Evolutionary conservation across 1,139 yeast species (phyloP).

Genomic region (Saccharomyces hybrid): DNA sequence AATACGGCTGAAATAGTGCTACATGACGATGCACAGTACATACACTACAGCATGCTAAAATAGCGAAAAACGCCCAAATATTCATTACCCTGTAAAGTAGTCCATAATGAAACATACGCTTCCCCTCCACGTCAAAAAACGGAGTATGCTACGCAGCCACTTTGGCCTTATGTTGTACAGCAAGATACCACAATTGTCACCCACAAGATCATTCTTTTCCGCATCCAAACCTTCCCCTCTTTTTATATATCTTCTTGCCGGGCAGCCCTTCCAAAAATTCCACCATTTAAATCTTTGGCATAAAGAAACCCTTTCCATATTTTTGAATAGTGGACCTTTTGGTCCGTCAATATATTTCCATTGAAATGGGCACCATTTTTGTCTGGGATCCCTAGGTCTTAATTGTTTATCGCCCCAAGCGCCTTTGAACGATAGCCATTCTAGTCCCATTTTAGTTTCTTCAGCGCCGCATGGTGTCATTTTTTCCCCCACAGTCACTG

Average conservation of each 20-base stretch:
- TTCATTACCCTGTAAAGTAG: conserved; percentile 43
- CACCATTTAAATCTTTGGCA: conserved; percentile 89
- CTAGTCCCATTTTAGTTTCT: conserved; percentile 41
- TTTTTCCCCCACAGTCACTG: conserved; percentile 35
- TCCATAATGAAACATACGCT: conserved; percentile 57
- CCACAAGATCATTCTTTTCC: conserved; percentile 54
- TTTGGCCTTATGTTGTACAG: conserved; percentile 47
- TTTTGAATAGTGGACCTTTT: conserved; percentile 76
- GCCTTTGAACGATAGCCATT: conserved; percentile 77
- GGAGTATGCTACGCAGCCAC: conserved; percentile 42
- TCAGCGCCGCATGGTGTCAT: conserved; percentile 35
- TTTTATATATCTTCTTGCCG: conserved; percentile 61
- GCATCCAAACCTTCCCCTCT: conserved; percentile 70
- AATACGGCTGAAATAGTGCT: not conserved
- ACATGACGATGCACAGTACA: not conserved
- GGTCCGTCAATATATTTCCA: conserved; percentile 92
- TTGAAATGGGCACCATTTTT: conserved; percentile 80
- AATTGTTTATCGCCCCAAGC: conserved; percentile 87
- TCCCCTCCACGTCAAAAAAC: conserved; percentile 63
- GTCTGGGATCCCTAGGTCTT: conserved; percentile 62
- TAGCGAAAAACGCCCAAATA: not conserved
- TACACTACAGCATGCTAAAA: not conserved
- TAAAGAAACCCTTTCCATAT: conserved; percentile 56
- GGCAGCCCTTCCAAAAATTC: conserved; percentile 67
- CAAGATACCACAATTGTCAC: conserved; percentile 45